Evolutionary conservation across 352 stramenopile species (phyloP).

Genomic region (Paralagenidium karlingii): DNA sequence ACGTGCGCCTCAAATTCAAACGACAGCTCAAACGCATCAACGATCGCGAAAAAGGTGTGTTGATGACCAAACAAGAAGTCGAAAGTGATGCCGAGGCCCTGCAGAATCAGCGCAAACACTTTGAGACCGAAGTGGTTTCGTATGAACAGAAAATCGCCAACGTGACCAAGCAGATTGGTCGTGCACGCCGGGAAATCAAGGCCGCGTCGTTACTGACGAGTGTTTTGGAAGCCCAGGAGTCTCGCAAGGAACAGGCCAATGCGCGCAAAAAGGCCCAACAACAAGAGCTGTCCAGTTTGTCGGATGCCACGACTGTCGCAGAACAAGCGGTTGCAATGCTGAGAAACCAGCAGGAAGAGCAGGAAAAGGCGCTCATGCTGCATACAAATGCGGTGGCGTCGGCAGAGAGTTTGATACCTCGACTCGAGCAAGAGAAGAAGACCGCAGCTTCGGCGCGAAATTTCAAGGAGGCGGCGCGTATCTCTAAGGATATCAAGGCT

Average conservation of each 20-base stretch:
- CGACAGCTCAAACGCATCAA: conserved; percentile 69
- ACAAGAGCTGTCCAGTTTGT: conserved; percentile 41
- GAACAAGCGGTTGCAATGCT: conserved; percentile 69
- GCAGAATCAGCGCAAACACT: conserved; percentile 33
- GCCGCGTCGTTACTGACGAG: conserved; percentile 41
- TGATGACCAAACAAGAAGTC: conserved; percentile 63
- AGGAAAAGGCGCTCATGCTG: conserved; percentile 57
- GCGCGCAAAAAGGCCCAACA: conserved; percentile 68
- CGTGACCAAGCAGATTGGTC: conserved; percentile 45
- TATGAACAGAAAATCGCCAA: conserved; percentile 31
- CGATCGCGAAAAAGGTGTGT: conserved; percentile 55
- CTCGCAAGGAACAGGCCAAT: conserved; percentile 39
- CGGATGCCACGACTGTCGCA: conserved; percentile 49
- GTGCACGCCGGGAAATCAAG: conserved; percentile 58
- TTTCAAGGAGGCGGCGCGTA: conserved; percentile 75
- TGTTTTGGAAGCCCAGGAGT: conserved; percentile 64
- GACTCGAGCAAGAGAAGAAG: conserved; percentile 74
- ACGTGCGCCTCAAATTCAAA: conserved; percentile 55
- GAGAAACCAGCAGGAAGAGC: conserved; percentile 56
- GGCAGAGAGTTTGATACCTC: conserved; percentile 63
- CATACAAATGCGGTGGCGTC: conserved; percentile 75
- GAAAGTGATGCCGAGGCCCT: conserved; percentile 52
- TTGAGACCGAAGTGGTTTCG: conserved; percentile 32
- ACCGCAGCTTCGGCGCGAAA: conserved; percentile 59
- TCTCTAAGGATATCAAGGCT: conserved; percentile 81